Evolutionary conservation across 2,329 filamentous ascomycete genomes (phyloP).

Genomic region (Domatiomyces globalis): DNA sequence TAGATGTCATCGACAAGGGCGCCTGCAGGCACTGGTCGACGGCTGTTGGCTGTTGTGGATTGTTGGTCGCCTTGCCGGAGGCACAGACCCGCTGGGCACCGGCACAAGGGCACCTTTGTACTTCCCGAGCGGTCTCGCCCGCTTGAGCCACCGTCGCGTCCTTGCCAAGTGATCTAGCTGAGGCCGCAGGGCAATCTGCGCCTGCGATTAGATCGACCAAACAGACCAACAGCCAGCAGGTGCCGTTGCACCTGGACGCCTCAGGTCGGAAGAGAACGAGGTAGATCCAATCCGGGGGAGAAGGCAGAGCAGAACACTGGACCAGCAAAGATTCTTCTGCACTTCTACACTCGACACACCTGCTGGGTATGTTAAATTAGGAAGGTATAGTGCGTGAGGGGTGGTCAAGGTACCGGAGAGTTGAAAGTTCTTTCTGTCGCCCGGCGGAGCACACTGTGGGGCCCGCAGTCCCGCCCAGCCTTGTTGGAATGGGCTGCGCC

Average conservation of each 20-base stretch:
- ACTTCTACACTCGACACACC: background rate
- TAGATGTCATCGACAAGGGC: slow-evolving; percentile 12
- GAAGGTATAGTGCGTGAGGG: background rate
- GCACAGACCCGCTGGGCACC: slow-evolving; percentile 3
- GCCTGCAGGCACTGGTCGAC: slow-evolving; percentile 14
- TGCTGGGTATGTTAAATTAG: background rate
- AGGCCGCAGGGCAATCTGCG: background rate
- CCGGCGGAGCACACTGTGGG: background rate
- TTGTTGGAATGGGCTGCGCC: background rate
- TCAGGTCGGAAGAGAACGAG: background rate
- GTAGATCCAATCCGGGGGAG: background rate
- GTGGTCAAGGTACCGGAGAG: background rate
- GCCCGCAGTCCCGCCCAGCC: background rate
- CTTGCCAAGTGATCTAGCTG: background rate
- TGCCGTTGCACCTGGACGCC: background rate
- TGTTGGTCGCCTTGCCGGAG: slow-evolving; percentile 6
- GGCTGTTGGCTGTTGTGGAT: background rate
- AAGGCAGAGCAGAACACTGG: background rate
- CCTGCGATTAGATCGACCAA: background rate
- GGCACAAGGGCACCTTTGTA: slow-evolving; percentile 8
- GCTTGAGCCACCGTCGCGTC: slow-evolving; percentile 7
- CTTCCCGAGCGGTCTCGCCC: slow-evolving; percentile 4
- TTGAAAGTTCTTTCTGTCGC: background rate
- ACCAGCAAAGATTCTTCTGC: background rate
- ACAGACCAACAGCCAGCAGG: background rate